phyloP scores from a whole-genome alignment of 2,329 filamentous ascomycete genomes.

The Microascus cirrosus region DNA sequence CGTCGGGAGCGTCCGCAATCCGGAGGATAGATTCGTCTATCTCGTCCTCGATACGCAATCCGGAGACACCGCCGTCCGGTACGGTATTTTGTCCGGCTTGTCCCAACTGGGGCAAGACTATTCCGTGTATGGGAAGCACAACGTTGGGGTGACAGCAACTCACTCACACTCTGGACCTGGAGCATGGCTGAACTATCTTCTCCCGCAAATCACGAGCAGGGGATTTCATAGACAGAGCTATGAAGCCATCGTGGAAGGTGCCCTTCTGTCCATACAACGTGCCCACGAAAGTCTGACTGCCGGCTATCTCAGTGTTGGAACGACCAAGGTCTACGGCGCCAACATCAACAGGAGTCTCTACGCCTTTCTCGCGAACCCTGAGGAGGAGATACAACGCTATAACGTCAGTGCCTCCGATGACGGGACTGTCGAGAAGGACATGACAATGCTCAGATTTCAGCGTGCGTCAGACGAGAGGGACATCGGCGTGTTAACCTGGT shows the following conservation, averaged over 20 bases:
- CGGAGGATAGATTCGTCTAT: conserved; percentile 70
- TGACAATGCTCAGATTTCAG: conserved; percentile 69
- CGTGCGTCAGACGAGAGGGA: conserved; percentile 60
- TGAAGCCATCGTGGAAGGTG: conserved; percentile 77
- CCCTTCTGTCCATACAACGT: conserved; percentile 67
- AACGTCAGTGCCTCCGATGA: conserved; percentile 22
- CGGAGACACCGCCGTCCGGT: conserved; percentile 78
- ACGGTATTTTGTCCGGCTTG: conserved; percentile 75
- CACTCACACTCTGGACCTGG: conserved; percentile 88
- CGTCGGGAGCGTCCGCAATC: conserved; percentile 54
- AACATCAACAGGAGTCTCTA: conserved; percentile 80
- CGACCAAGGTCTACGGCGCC: conserved; percentile 49
- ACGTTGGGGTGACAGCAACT: conserved; percentile 82
- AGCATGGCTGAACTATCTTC: conserved; percentile 87
- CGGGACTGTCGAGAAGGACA: conserved; percentile 55
- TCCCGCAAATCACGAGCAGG: conserved; percentile 80
- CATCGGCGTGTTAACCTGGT: conserved; percentile 80
- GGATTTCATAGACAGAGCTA: conserved; percentile 85
- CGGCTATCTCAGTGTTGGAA: conserved; percentile 58
- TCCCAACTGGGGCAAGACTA: conserved; percentile 60
- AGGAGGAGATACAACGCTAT: conserved; percentile 59
- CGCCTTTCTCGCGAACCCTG: conserved; percentile 74
- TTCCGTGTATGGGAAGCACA: conserved; percentile 63
- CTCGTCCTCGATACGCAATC: conserved; percentile 78
- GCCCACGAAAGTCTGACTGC: conserved; percentile 48